Evolutionary conservation across 768 basidiomycete genomes (phyloP).

Genomic region (Suillus occidentalis): DNA sequence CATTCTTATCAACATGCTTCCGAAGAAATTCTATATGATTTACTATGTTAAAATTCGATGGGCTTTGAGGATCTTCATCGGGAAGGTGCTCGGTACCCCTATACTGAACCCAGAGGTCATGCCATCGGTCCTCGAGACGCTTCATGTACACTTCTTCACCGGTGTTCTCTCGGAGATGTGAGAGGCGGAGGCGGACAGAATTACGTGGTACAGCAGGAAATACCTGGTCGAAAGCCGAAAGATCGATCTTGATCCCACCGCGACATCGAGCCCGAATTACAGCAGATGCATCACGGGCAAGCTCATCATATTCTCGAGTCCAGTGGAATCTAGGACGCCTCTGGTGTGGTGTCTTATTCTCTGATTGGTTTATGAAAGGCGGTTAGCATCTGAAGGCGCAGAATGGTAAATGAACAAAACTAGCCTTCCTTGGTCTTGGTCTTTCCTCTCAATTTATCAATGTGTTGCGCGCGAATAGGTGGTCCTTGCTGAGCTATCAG

Average conservation of each 20-base stretch:
- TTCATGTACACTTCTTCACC: constrained; percentile 75
- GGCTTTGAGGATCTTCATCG: constrained; percentile 67
- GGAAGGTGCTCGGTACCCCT: constrained; percentile 66
- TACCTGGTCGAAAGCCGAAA: constrained; percentile 72
- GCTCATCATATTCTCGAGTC: constrained; percentile 86
- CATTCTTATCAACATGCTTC: constrained; percentile 79
- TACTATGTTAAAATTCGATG: constrained; percentile 76
- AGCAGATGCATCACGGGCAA: constrained; percentile 79
- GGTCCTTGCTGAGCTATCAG: constrained; percentile 56
- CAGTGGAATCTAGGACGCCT: constrained; percentile 76
- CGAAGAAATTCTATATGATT: constrained; percentile 83
- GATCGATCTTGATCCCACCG: constrained; percentile 57
- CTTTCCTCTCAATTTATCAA: constrained; percentile 36
- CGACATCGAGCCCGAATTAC: constrained; percentile 82
- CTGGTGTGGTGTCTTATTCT: constrained; percentile 15
- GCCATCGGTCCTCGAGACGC: constrained; percentile 81
- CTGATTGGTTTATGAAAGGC: constrained; percentile 4
- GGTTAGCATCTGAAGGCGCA: constrained; percentile 5
- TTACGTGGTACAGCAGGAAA: constrained; percentile 77
- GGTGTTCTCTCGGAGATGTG: constrained; percentile 56
- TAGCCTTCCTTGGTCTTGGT: constrained; percentile 34
- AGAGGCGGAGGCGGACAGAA: constrained; percentile 68
- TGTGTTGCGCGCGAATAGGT: constrained; percentile 29
- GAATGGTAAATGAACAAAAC: background rate
- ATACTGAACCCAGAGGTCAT: constrained; percentile 71